Base-by-base conservation (phyloP, 805 yeast species). In the Pichia ethanolica region DNA sequence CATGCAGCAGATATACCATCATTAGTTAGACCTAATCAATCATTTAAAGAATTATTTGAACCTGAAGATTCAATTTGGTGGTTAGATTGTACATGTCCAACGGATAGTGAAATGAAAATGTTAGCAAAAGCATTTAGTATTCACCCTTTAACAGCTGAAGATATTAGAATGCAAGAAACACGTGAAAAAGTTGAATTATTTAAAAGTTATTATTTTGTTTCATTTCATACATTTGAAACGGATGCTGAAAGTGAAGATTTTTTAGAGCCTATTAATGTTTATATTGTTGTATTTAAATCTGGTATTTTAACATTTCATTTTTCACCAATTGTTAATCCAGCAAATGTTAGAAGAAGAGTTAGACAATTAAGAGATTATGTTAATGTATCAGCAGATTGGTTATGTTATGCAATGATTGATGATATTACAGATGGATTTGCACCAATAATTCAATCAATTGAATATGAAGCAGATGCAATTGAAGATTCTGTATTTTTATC, bases 71-170 rank as follows among this genome's bases (percentile, higher is more conserved):
- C 89, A 3, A 82, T 89, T 6, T 90, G 98, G 98, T 91, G 97
- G 97, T 71, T 93, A 41, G 97, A 93, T 65, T 89, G 97, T 63
- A 73, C 81, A 39, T 85, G 96, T 61, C 98, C 99, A 6, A 88
- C 97, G 0, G 98, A 91, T 62, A 82, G 82, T 25, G 99, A 93
- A 68, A 89, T 93, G 96, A 86, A 86, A 62, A 82, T 87, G 59
- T 66, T 93, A 39, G 84, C 97, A 9, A 90, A 90, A 60, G 93
- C 97, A 0, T 91, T 91, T 67, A 96, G 97, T 9, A 88, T 91
- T 69, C 99, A 91, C 72, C 99, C 99, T 33, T 81, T 91, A 73
- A 91, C 99, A 0, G 89, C 97, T 1, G 99, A 91, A 70, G 99
- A 91, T 81, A 90, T 91, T 56, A 74, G 96, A 50, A 86, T 89